These are phyloP conservation scores for Tolypocladium guangdongense DNA, from an alignment of 2,329 filamentous ascomycete species.

Conservation along the genomic window DNA sequence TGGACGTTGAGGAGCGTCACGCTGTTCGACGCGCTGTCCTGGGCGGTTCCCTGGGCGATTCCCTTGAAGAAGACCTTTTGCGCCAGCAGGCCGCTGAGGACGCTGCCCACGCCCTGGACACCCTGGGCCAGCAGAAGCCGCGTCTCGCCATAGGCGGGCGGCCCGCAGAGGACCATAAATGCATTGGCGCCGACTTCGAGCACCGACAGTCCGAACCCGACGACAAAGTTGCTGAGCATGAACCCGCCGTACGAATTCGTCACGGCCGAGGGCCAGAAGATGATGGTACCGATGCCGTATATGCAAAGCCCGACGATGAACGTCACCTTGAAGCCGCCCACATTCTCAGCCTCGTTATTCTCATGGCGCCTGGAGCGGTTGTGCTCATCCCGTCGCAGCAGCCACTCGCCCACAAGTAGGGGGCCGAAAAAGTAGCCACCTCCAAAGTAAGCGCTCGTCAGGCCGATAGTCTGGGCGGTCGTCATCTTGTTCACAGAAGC, in stretches of 20 bases:
- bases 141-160: constrained; percentile 60
- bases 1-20: constrained; percentile 61
- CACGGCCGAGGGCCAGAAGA: constrained; percentile 75
- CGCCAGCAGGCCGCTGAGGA: constrained; percentile 62
- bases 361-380: constrained; percentile 32
- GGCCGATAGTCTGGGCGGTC: constrained; percentile 50
- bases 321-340: constrained; percentile 65
- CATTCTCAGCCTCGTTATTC: constrained; percentile 27
- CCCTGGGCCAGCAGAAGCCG: constrained; percentile 67
- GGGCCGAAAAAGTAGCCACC: constrained; percentile 62
- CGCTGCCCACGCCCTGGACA: constrained; percentile 63
- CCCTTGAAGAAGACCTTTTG: constrained; percentile 62
- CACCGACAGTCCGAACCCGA: constrained; percentile 65
- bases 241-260: constrained; percentile 68
- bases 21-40: constrained; percentile 13
- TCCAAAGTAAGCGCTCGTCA: constrained; percentile 61
- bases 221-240: constrained; percentile 61
- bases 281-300: constrained; percentile 67
- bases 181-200: constrained; percentile 76
- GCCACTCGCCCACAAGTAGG: constrained; percentile 56
- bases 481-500: constrained; percentile 51
- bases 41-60: constrained; percentile 38
- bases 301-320: constrained; percentile 69
- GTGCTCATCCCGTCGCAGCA: constrained; percentile 58
- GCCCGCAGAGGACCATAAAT: constrained; percentile 61